Conservation (phyloP, 805 yeast species). For the Naumovozyma dairenensis region DNA sequence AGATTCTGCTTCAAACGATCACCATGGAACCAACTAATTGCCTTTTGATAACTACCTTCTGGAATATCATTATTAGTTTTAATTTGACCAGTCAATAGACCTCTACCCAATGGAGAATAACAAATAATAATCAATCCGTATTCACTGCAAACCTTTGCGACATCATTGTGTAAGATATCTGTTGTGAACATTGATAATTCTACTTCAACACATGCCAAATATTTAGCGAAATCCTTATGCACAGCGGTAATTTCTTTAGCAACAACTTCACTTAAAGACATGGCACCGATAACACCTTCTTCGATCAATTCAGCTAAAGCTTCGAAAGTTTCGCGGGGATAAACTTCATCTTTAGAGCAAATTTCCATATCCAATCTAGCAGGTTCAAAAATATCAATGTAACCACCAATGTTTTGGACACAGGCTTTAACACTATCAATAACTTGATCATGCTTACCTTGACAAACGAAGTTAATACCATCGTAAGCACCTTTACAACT, state of each 20-base stretch:
- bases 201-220: slow-evolving; percentile 61
- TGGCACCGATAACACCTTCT: slow-evolving; percentile 55
- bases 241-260: slow-evolving; percentile 55
- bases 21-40: slow-evolving; percentile 47
- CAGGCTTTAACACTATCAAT: slow-evolving; percentile 38
- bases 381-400: slow-evolving; percentile 53
- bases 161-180: slow-evolving; percentile 53
- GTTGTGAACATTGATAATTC: slow-evolving; percentile 68
- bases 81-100: slow-evolving; percentile 58
- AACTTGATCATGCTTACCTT: slow-evolving; percentile 41
- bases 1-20: slow-evolving; percentile 50
- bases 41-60: slow-evolving; percentile 43
- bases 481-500: slow-evolving; percentile 60
- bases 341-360: slow-evolving; percentile 16
- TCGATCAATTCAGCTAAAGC: slow-evolving; percentile 51
- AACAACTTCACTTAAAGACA: slow-evolving; percentile 66
- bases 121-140: slow-evolving; percentile 58
- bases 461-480: slow-evolving; percentile 34
- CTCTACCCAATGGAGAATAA: slow-evolving; percentile 79
- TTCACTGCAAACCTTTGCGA: slow-evolving; percentile 48
- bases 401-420: slow-evolving; percentile 35
- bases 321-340: slow-evolving; percentile 45
- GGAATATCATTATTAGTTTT: slow-evolving; percentile 40
- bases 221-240: slow-evolving; percentile 35
- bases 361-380: slow-evolving; percentile 53